Base-by-base conservation (phyloP, 345 rosid species). In the Lepidium aucheri region DNA sequence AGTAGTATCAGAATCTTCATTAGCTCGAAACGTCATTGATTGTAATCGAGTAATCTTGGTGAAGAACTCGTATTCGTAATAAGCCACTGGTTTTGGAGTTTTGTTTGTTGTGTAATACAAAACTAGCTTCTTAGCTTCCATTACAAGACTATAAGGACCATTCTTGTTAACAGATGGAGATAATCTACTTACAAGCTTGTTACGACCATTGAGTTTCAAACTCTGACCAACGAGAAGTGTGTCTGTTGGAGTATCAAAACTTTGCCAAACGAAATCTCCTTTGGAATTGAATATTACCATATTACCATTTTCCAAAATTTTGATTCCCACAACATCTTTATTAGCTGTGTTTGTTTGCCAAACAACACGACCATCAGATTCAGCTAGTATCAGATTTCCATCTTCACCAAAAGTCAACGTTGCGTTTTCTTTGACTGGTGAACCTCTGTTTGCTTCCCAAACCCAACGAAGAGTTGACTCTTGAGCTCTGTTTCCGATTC, bases 371-470 rank as follows among this genome's bases (percentile, higher is more conserved):
- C 93, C 86, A 13, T 88, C 86, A 1, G 84, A 69, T 28, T 91
- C 80, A 0, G 84, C 86, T 14, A 82, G 63, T 22, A 80, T 79
- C 0, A 82, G 84, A 61, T 86, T 88, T 0, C 91, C 96, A 3
- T 86, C 76, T 2, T 56, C 63, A 0, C 85, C 84, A 1, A 88
- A 60, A 7, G 77, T 53, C 16, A 88, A 51, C 0, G 86, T 77
- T 2, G 91, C 84, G 8, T 86, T 86, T 71, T 86, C 86, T 9
- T 71, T 15, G 32, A 88, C 90, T 1, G 87, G 97, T 32, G 73
- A 79, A 62, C 82, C 82, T 1, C 84, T 46, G 60, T 85, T 86
- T 12, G 91, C 97, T 61, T 86, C 91, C 94, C 91, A 88, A 0
- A 84, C 94, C 85, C 83, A 83, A 11, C 86, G 54, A 18, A 69